Evolutionary conservation across 2,329 filamentous ascomycete genomes (phyloP).

Genomic region (Aspergillus ochraceus): DNA sequence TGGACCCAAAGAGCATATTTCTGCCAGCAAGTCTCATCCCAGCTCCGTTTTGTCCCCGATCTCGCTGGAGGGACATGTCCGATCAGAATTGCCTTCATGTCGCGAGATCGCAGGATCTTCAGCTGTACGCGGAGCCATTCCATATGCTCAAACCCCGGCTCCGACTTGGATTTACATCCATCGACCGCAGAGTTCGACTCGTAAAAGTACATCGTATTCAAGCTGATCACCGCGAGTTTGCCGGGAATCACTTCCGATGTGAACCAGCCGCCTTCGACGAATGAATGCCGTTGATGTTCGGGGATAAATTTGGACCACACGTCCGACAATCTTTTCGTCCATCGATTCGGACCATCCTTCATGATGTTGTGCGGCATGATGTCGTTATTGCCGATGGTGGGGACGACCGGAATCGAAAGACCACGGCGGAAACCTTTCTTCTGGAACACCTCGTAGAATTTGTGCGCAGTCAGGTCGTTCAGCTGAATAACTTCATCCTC

Average conservation of each 20-base stretch:
- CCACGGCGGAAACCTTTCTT: constrained; percentile 55
- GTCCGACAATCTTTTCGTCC: constrained; percentile 73
- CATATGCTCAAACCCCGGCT: constrained; percentile 92
- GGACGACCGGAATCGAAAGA: constrained; percentile 76
- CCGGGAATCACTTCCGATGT: constrained; percentile 86
- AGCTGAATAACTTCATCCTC: constrained; percentile 72
- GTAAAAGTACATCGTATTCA: constrained; percentile 97
- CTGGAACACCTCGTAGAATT: constrained; percentile 74
- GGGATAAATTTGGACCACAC: constrained; percentile 89
- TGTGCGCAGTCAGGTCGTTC: constrained; percentile 73
- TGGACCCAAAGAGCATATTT: constrained; percentile 90
- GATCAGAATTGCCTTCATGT: constrained; percentile 92
- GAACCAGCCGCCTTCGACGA: constrained; percentile 93
- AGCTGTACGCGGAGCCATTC: constrained; percentile 94
- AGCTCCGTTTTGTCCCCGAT: constrained; percentile 78
- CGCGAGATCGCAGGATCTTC: constrained; percentile 74
- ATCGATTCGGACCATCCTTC: constrained; percentile 77
- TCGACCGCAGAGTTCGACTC: constrained; percentile 91
- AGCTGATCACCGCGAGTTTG: constrained; percentile 82
- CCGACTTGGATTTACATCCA: constrained; percentile 73
- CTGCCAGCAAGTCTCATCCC: constrained; percentile 98
- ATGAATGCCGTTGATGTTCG: constrained; percentile 86
- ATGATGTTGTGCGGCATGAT: constrained; percentile 97
- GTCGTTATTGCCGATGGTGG: constrained; percentile 95
- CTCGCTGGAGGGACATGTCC: constrained; percentile 92